phyloP scores from a whole-genome alignment of 495 filamentous ascomycete genomes.

The Penicillium egyptiacum region DNA sequence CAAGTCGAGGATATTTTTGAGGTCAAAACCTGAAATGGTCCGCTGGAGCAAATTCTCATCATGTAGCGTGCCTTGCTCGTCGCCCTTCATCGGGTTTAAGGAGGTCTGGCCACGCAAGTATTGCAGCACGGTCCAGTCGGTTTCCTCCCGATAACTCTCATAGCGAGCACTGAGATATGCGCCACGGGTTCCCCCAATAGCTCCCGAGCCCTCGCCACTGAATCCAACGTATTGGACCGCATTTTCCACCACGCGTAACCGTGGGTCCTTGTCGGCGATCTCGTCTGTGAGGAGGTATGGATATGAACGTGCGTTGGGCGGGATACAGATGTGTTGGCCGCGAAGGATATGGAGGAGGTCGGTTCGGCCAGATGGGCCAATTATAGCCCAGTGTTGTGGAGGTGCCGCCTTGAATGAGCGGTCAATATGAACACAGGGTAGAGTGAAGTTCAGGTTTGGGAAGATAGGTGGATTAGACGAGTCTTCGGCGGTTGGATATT shows the following conservation, averaged over 20 bases:
- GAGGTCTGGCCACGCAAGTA: conserved; percentile 76
- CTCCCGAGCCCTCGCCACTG: conserved; percentile 55
- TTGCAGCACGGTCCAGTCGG: conserved; percentile 79
- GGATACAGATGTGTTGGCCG: conserved; percentile 69
- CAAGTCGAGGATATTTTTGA: conserved; percentile 66
- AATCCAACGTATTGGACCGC: conserved; percentile 88
- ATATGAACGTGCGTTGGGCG: conserved; percentile 69
- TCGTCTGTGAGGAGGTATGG: conserved; percentile 70
- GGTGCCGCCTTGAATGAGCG: conserved; percentile 7
- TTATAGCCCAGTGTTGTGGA: conserved; percentile 67
- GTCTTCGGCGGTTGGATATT: conserved; percentile 59
- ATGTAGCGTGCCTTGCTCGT: conserved; percentile 44
- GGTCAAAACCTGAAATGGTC: conserved; percentile 64
- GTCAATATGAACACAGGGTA: conserved; percentile 51
- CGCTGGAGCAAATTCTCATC: conserved; percentile 51
- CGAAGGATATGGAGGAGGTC: conserved; percentile 73
- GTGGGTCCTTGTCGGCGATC: conserved; percentile 53
- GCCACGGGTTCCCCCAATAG: conserved; percentile 59
- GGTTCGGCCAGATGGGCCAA: conserved; percentile 72
- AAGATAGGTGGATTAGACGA: conserved; percentile 61
- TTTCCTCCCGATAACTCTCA: conserved; percentile 80
- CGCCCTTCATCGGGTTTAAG: conserved; percentile 65
- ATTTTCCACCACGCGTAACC: conserved; percentile 54
- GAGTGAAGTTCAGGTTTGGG: conserved; percentile 60
- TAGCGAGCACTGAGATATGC: conserved; percentile 91